Evolutionary conservation across 345 rosid genomes (phyloP).

Genomic region (Aegle marmelos): DNA sequence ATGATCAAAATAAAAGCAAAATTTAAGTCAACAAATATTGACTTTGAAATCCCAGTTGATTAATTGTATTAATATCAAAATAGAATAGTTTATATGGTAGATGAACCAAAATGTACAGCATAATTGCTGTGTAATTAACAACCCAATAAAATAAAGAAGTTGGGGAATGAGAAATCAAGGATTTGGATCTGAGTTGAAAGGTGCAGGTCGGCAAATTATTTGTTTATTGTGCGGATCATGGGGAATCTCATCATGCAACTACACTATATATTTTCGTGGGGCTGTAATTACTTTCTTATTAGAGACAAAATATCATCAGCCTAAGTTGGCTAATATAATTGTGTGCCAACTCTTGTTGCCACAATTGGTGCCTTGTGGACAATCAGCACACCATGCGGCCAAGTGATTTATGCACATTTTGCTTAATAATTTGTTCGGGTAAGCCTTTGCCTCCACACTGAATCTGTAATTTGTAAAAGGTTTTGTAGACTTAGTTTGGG

Average conservation of each 20-base stretch:
- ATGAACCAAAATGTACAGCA: conserved; percentile 1
- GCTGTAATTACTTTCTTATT: conserved; percentile 7
- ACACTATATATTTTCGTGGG: conserved; percentile 8
- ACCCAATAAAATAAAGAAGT: neutral
- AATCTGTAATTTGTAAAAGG: neutral
- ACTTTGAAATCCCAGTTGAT: neutral
- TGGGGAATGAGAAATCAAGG: conserved; percentile 30
- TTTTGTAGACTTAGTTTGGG: neutral
- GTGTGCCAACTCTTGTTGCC: conserved; percentile 6
- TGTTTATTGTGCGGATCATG: conserved; percentile 14
- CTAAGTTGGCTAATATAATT: conserved; percentile 6
- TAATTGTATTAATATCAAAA: neutral
- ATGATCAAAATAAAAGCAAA: neutral
- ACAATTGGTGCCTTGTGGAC: conserved; percentile 17
- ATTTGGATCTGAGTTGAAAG: conserved; percentile 36
- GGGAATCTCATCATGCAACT: conserved; percentile 30
- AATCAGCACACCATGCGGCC: conserved; percentile 6
- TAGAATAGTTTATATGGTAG: neutral
- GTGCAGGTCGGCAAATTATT: conserved; percentile 27
- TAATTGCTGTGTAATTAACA: neutral
- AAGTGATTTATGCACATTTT: neutral
- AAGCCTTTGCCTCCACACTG: neutral
- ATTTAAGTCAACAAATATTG: neutral
- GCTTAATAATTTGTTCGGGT: neutral
- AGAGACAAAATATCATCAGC: conserved; percentile 19